Percentiles rank a stretch among this genome's conserved stretches.
Conservation (phyloP, 768 basidiomycete genomes). For the Cubamyces lactineus region DNA sequence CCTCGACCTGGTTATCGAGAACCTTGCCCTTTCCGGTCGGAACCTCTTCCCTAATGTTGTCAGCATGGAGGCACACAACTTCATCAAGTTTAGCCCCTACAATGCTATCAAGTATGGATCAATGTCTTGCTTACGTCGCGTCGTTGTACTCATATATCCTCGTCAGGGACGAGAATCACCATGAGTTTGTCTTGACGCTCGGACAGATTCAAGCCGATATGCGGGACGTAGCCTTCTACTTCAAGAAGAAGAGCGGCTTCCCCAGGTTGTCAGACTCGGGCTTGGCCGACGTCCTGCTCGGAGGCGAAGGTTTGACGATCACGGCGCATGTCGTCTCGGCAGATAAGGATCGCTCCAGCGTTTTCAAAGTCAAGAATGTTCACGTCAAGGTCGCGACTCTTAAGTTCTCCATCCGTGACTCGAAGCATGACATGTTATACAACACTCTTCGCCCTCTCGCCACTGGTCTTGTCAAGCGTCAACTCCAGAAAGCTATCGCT, state of each 20-base stretch:
- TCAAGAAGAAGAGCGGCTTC: conserved; percentile 82
- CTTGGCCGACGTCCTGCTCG: conserved; percentile 82
- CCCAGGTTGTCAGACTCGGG: conserved; percentile 82
- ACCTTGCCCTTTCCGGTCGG: conserved; percentile 82
- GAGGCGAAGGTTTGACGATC: conserved; percentile 79
- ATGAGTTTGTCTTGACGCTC: conserved; percentile 76
- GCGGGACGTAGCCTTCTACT: conserved; percentile 92
- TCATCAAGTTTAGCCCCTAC: conserved; percentile 85
- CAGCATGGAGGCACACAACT: conserved; percentile 77
- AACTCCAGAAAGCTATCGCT: conserved; percentile 60
- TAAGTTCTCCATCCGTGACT: conserved; percentile 89
- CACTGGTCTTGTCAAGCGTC: conserved; percentile 81
- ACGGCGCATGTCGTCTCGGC: conserved; percentile 64
- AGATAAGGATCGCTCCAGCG: conserved; percentile 64
- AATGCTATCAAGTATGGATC: conserved; percentile 36
- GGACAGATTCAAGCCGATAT: conserved; percentile 92
- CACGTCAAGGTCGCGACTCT: conserved; percentile 84
- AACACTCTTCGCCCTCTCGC: conserved; percentile 82
- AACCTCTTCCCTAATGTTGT: conserved; percentile 89
- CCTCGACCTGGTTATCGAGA: conserved; percentile 91
- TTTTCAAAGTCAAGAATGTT: conserved; percentile 74
- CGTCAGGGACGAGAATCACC: conserved; percentile 58
- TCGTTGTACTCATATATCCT: not conserved
- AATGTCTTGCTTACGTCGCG: not conserved
- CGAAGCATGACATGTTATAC: conserved; percentile 89